phyloP scores from a whole-genome alignment of 345 rosid species.

The Linum tenue region DNA sequence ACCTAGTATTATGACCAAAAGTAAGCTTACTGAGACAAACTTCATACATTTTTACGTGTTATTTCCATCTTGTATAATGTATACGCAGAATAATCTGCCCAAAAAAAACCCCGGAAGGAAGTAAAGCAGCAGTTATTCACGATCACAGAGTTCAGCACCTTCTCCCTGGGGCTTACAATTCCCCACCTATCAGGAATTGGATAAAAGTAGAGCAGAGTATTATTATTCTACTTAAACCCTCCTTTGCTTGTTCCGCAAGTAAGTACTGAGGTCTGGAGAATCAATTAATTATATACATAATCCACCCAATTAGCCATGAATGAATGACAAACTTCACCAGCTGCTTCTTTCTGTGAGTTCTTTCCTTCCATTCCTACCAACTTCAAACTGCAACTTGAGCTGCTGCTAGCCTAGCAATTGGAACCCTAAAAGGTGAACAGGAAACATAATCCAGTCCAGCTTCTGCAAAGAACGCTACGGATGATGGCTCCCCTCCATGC shows the following conservation, averaged over 20 bases:
- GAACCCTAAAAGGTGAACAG: slow-evolving; percentile 96
- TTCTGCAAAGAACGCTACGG: slow-evolving; percentile 79
- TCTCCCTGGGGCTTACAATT: neutral
- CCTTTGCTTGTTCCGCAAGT: neutral
- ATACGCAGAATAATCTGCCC: too few species aligned
- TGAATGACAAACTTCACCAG: neutral
- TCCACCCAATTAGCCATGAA: neutral
- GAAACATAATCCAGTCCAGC: slow-evolving; percentile 94
- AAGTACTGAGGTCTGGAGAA: neutral
- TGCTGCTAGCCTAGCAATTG: slow-evolving; percentile 91
- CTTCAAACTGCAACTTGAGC: slow-evolving; percentile 62
- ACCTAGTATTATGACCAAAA: too few species aligned
- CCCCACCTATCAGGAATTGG: neutral
- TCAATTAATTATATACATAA: neutral
- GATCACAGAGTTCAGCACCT: neutral
- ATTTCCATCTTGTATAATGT: too few species aligned
- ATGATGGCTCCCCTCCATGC: slow-evolving; percentile 94
- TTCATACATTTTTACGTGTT: too few species aligned
- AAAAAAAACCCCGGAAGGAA: too few species aligned
- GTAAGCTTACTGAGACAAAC: too few species aligned
- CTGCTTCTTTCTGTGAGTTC: too few species aligned
- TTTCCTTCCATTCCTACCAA: neutral
- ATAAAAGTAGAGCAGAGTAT: neutral
- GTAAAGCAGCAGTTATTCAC: slow-evolving; percentile 27
- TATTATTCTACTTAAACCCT: neutral